Percentiles rank a stretch among this genome's conserved stretches.
These are phyloP conservation scores for Castanea sativa DNA, from an alignment of 306 rosid genomes.

Conservation along the genomic window DNA sequence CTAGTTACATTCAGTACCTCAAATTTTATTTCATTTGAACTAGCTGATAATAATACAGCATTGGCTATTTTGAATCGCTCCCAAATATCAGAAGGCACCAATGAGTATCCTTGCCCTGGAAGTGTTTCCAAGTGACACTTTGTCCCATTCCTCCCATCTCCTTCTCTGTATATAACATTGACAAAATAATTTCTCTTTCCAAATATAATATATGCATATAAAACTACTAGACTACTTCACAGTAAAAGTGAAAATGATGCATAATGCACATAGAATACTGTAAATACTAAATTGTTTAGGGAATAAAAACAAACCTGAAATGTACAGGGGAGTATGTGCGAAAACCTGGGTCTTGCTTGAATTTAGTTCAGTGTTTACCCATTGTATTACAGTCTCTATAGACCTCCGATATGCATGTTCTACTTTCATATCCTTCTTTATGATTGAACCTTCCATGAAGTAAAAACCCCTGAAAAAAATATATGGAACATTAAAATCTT, in stretches of 20 bases:
- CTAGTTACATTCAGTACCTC: conserved; percentile 59
- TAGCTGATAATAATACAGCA: conserved; percentile 32
- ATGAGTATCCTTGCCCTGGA: conserved; percentile 61
- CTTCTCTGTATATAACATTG: conserved; percentile 53
- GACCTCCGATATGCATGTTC: conserved; percentile 68
- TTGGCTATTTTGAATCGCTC: conserved; percentile 56
- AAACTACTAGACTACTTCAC: neutral
- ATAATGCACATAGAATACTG: neutral
- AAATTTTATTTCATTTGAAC: conserved; percentile 25
- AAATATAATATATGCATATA: neutral
- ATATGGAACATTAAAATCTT: neutral
- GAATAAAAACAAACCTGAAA: conserved; percentile 60
- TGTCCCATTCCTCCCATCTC: conserved; percentile 77
- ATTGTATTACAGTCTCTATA: conserved; percentile 56
- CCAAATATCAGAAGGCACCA: conserved; percentile 60
- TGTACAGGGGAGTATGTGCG: conserved; percentile 84
- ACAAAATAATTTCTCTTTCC: conserved; percentile 5
- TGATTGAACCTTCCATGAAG: conserved; percentile 73
- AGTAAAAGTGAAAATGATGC: neutral
- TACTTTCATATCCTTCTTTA: conserved; percentile 61
- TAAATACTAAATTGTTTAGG: neutral
- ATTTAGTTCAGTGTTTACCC: conserved; percentile 58
- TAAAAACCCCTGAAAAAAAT: conserved; percentile 64
- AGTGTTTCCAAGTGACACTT: conserved; percentile 75
- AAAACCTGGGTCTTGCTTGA: conserved; percentile 60